Evolutionary conservation across 805 yeast species (phyloP).

Genomic region (Sugiyamaella floridensis): DNA sequence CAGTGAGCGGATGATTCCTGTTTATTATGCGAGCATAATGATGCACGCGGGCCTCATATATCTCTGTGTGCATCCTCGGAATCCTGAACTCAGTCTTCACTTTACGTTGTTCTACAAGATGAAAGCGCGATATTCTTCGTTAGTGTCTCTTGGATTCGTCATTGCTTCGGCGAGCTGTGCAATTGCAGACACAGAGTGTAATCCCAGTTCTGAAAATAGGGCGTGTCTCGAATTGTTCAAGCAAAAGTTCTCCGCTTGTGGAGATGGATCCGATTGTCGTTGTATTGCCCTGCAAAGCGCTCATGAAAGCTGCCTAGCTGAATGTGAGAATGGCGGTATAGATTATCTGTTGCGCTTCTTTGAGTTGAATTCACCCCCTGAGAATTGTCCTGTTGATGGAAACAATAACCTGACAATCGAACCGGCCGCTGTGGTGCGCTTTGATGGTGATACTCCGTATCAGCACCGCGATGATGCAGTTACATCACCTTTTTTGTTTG

Average conservation of each 20-base stretch:
- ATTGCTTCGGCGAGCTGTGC: not conserved
- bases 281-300: not conserved
- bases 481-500: not conserved
- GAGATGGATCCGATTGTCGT: not conserved
- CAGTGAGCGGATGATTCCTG: too few relatives aligned
- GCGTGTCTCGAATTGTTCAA: not conserved
- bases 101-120: too few relatives aligned
- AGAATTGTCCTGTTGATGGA: not conserved
- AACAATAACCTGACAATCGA: too few relatives aligned
- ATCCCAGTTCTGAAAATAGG: not conserved
- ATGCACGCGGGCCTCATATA: too few relatives aligned
- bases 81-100: too few relatives aligned
- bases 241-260: not conserved
- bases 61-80: too few relatives aligned
- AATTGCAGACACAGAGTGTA: not conserved
- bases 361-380: not conserved
- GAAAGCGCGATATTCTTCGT: too few relatives aligned
- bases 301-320: not conserved
- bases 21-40: too few relatives aligned
- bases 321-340: not conserved
- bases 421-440: slow-evolving; percentile 12
- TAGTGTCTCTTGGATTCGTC: not conserved
- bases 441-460: slow-evolving; percentile 14
- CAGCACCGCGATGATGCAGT: slow-evolving; percentile 18
- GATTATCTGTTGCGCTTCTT: not conserved